Conservation (phyloP, 73 alveolate genomes). For the Tetrahymena borealis region DNA sequence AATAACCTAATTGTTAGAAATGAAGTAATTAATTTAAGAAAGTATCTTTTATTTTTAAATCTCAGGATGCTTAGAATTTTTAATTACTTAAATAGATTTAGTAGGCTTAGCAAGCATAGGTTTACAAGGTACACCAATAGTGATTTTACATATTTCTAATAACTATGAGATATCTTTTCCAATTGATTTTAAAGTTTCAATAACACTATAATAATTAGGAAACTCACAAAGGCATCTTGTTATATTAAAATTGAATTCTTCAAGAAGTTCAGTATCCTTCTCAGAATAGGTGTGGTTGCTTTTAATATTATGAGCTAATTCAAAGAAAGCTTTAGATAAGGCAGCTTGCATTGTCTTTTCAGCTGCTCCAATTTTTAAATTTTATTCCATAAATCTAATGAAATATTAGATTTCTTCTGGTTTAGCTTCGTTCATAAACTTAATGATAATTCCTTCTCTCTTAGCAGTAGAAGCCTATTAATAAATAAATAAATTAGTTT, state of each 20-base stretch:
- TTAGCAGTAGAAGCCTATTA: constrained; percentile 65
- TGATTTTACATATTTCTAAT: constrained; percentile 72
- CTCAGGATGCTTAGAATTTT: no score
- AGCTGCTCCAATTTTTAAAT: constrained; percentile 95
- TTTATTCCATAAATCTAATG: constrained; percentile 89
- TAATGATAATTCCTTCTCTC: constrained; percentile 71
- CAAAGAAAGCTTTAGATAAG: constrained; percentile 76
- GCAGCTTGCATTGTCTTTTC: constrained; percentile 92
- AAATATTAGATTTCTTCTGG: constrained; percentile 86
- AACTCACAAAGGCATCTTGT: constrained; percentile 88
- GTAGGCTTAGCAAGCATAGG: constrained; percentile 98
- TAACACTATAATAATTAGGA: constrained; percentile 83
- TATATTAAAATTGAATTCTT: constrained; percentile 71
- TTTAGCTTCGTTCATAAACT: constrained; percentile 76
- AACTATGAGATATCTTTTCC: constrained; percentile 55
- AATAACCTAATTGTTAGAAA: constrained; percentile 46
- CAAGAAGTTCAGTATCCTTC: constrained; percentile 36
- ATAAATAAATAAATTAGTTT: constrained; percentile 47
- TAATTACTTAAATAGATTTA: constrained; percentile 76
- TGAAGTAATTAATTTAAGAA: no score
- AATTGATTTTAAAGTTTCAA: constrained; percentile 57
- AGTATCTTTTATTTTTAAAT: no score
- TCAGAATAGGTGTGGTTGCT: constrained; percentile 6
- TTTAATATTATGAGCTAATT: constrained; percentile 51
- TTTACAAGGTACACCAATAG: constrained; percentile 93